Base-by-base conservation (phyloP, 768 basidiomycete species). In the Mycena sanguinolenta region DNA sequence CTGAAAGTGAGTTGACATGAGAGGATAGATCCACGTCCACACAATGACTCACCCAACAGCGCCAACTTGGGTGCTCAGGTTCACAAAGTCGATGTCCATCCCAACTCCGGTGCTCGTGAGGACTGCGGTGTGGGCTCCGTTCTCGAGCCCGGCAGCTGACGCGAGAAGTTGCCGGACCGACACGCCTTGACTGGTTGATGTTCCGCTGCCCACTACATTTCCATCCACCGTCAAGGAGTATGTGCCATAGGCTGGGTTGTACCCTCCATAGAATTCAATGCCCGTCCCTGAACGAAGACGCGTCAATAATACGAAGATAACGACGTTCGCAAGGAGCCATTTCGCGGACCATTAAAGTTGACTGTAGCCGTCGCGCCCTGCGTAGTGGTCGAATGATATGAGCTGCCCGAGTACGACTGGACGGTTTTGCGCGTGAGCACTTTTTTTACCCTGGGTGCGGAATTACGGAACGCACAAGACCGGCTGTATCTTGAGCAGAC, bases 51-150 rank as follows among this genome's bases (percentile, higher is more conserved):
- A 86, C 86, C 81, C 79, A 50, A 80, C 53, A 67, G 76, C 50
- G 12, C 83, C 84, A 39, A 85, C 73, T 61, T 78, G 80, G 7
- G 82, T 82, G 61, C 83, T 79, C 58, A 88, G 81, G 36, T 84
- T 77, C n/a, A 88, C 70, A 39, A 75, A 80, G 73, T 90, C 90
- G 65, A 90, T 81, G 73, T 90, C 89, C 58, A 90, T 81, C 34
- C 67, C 76, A 4, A 78, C 79, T 14, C 84, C 85, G 0, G 82
- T 83, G 72, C 83, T 86, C 23, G 84, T 86, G 27, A 90, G 70
- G 44, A 85, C 78, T 12, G 82, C 86, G 2, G 82, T 85, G 76
- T 90, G 90, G 34, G 78, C 71, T 2, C 86, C 88, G 75, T 84
- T 79, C 9, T 75, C 25, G 49, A 90, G 77, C 14, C 83, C 83